phyloP scores from a whole-genome alignment of 2,329 filamentous ascomycete species.

The Diaporthe amygdali region DNA sequence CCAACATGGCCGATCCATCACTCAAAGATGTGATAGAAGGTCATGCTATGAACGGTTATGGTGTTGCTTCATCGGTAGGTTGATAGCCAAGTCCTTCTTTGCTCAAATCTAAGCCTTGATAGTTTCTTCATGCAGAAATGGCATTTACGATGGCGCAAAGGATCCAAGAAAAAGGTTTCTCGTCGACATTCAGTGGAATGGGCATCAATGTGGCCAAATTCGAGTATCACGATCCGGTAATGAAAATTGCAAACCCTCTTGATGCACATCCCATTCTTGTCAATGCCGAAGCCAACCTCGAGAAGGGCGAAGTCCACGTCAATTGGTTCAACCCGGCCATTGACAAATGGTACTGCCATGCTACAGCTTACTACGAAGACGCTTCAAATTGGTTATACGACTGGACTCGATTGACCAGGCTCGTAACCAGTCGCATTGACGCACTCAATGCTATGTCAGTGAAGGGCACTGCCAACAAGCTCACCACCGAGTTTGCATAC shows the following conservation, averaged over 20 bases:
- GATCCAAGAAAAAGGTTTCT: not conserved
- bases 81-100: too few species aligned
- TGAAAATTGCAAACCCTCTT: not conserved
- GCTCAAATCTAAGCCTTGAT: not conserved
- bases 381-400: not conserved
- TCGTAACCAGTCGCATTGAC: not conserved
- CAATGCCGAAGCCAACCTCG: not conserved
- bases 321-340: constrained; percentile 2
- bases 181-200: not conserved
- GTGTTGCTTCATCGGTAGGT: constrained; percentile 1
- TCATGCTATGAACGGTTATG: not conserved
- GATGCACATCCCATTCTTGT: not conserved
- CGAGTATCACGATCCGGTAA: constrained; percentile 7
- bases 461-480: not conserved
- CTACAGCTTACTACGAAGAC: not conserved
- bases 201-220: not conserved
- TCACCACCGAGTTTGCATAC: not conserved
- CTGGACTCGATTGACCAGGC: not conserved
- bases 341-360: not conserved
- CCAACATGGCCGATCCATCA: not conserved
- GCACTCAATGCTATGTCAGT: not conserved
- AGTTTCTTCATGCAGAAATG: constrained; percentile 8
- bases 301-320: not conserved
- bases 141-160: not conserved
- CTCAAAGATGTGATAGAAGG: not conserved